Percentiles rank a stretch among this genome's conserved stretches.
Conservation (phyloP, 164 flowering plant genomes). For the Piper longum region DNA sequence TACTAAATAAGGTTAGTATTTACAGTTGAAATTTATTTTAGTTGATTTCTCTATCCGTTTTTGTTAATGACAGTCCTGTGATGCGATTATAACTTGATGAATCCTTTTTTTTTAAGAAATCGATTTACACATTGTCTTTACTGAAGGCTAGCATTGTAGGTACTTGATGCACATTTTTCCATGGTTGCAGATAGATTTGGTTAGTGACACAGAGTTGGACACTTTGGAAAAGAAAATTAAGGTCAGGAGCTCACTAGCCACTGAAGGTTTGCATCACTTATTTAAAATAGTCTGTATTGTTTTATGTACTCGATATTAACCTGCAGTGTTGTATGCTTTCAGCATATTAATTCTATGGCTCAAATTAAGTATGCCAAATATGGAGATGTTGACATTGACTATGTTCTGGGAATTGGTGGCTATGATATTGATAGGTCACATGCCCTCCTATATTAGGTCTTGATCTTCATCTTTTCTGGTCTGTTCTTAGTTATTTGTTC, state of each 20-base stretch:
- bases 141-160: no score
- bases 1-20: slow-evolving; percentile 63
- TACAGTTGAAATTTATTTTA: not conserved
- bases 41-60: no score
- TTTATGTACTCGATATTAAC: not conserved
- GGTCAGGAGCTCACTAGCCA: slow-evolving; percentile 24
- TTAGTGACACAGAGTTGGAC: slow-evolving; percentile 47
- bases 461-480: not conserved
- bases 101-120: no score
- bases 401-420: slow-evolving; percentile 92
- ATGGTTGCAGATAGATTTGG: slow-evolving; percentile 71
- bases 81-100: no score
- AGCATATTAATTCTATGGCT: slow-evolving; percentile 90
- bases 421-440: slow-evolving; percentile 87
- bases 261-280: not conserved
- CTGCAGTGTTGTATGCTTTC: slow-evolving; percentile 7
- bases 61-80: no score
- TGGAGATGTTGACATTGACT: slow-evolving; percentile 85
- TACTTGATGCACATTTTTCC: not conserved
- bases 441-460: not conserved
- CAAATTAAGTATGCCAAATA: slow-evolving; percentile 60
- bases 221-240: slow-evolving; percentile 43
- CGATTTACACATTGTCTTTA: no score
- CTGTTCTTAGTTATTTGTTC: not conserved
- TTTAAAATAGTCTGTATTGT: not conserved